A percentile compares a stretch with the other conserved stretches of the same genome.
phyloP scores from a whole-genome alignment of 257 asterid species.

The Echium plantagineum region DNA sequence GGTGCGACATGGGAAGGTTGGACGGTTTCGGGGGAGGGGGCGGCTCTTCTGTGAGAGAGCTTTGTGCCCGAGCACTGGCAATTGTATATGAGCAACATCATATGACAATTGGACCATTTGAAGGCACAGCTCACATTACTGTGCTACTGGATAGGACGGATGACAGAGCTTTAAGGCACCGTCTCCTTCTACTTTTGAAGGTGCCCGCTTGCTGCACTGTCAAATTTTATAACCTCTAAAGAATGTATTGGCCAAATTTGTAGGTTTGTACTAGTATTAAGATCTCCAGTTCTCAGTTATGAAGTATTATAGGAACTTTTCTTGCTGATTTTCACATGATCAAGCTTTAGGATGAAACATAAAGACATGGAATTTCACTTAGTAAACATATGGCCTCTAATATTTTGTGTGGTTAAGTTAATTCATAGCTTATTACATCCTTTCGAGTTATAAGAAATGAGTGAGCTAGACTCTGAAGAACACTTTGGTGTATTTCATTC shows the following conservation, averaged over 20 bases:
- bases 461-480: too few species aligned
- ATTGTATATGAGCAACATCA: constrained; percentile 94
- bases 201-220: constrained; percentile 20
- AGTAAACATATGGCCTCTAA: too few species aligned
- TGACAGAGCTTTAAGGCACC: constrained; percentile 97
- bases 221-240: background rate
- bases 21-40: constrained; percentile 99
- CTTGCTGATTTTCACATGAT: background rate
- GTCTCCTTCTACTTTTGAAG: constrained; percentile 97
- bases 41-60: constrained; percentile 97
- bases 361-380: background rate
- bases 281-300: background rate
- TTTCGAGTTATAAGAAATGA: background rate
- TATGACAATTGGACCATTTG: constrained; percentile 72
- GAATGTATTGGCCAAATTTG: background rate
- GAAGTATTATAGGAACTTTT: background rate
- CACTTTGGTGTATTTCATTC: too few species aligned
- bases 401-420: background rate
- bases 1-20: constrained; percentile 98
- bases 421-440: too few species aligned
- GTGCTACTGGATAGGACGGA: constrained; percentile 93
- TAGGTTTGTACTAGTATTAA: background rate
- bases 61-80: constrained; percentile 99
- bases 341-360: background rate
- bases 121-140: constrained; percentile 93